Evolutionary conservation across 2,329 filamentous ascomycete species (phyloP), one percentile per base, ranked within the genome.

Genomic region (Aspergillus tanneri): DNA sequence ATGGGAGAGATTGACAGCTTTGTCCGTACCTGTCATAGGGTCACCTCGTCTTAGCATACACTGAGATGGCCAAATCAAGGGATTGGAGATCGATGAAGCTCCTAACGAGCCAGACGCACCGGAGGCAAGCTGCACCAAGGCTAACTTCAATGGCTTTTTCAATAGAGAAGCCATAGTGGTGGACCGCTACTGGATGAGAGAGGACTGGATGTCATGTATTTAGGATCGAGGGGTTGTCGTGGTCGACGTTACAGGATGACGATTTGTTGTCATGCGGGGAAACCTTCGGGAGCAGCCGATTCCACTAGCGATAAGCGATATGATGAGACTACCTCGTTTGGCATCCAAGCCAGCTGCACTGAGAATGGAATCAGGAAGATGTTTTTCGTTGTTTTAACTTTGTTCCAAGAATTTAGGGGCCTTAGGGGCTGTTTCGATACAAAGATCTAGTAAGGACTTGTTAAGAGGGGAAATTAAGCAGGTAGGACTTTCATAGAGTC

Each of bases 61-160:
- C 5, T 16, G 30, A 11, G 23, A 24, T 18, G 10, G 5, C 21
- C 16, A 9, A 30, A 46, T 21, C 42, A 18, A 8, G 30, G 8
- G 12, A 14, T 7, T 39, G 12, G 27, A 9, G 12, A 14, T 7
- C 37, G 12, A 25, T 6, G 28, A 32, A 27, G 18, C 12, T 12
- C 30, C 40, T 36, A 32, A 38, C 23, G 23, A 44, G 32, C 32
- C 32, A 61, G 27, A 24, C 66, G 43, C 64, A 82, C 80, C 87
- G 53, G 86, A 85, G 48, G 88, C 85, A 25, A 95, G 81, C 72
- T 96, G 90, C 54, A 95, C 78, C 60, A 90, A 81, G 25, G 88
- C 87, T 37, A 95, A 78, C 73, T 88, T 91, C 63, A 95, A 76
- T 30, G 86, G 84, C 69, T 87, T 80, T 72, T 86, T 86, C 52